Base-by-base conservation (phyloP, 2,329 filamentous ascomycete genomes). In the Penicillium concentricum region DNA sequence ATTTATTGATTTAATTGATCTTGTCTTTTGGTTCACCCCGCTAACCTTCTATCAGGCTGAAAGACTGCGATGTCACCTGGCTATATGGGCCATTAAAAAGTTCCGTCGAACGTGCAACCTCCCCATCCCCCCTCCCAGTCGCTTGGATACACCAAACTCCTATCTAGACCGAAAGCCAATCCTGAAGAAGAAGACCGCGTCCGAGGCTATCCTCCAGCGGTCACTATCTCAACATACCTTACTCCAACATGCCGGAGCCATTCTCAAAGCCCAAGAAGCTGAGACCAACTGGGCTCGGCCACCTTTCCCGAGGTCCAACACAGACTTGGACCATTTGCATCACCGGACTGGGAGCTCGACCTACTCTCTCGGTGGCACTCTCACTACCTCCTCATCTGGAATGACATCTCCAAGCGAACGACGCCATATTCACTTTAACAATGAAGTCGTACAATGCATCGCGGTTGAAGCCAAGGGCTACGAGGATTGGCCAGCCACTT, bases 1-100 rank as follows among this genome's bases (percentile, higher is more conserved):
- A n/a, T n/a, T 81, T 9, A 26, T 44, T 7, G 15, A 35, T 26
- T 28, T 8, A 1, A 15, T 22, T 49, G 37, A 24, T 43, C 42
- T 28, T 28, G 16, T 46, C 39, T 32, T 34, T 20, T 22, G 54
- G 20, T 35, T 43, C 24, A 39, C 41, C 55, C 44, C 58, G 57
- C 60, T 62, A 26, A 59, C n/a, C 13, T 38, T n/a, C 8, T 18
- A 48, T 16, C 67, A 96, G 92, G 92, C 81, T 97, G 58, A 99
- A 97, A 73, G 94, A 97, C 68, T 94, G 90, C 72, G 93, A 99
- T 74, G 92, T 97, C 32, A 97, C 93, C 44, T 99, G 93, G 94
- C 81, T 99, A 1, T 99, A 97, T 69, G 94, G 94, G 0, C 94
- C 94, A 13, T 76, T 97, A 47, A 93, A 96, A 72, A 88, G 88